Evolutionary conservation across 345 rosid species (phyloP), one percentile per base, ranked within the genome.

Genomic region (Lepidium africanum): DNA sequence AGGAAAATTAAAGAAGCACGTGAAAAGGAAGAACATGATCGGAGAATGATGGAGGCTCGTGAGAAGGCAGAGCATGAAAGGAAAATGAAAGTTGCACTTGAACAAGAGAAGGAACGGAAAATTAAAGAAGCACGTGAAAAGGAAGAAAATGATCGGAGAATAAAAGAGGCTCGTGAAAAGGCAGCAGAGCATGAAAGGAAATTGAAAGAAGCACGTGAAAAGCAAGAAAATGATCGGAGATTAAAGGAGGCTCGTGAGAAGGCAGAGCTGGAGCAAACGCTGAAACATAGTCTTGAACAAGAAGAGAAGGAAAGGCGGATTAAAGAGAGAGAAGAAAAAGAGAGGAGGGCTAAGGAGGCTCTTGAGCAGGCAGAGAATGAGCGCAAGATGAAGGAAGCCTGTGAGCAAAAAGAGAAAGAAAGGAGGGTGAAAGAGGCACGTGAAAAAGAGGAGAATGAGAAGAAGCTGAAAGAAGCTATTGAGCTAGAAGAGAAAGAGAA

Each of bases 281-380:
- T 48, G 48, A 79, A 55, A 73, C 79, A 79, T 72, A 52, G 59
- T 59, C 73, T 59, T 64, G 83, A 82, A 64, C 71, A 45, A 69
- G 85, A 78, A 77, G 83, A 83, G 67, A 78, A 73, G 43, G 82
- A 79, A 77, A 82, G 58, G 62, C 81, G 54, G 65, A 76, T 72
- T 42, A 79, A 61, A 79, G 81, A 77, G 74, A 77, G 65, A 71
- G 72, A 70, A 80, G 87, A 79, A 65, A 73, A 73, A 42, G 83
- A 78, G 74, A 81, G 77, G 59, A 81, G 60, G 45, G 82, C 59
- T 45, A 76, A 64, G 69, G 82, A 74, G 67, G 72, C 69, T 53
- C 72, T 55, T 60, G 82, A 76, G 66, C 69, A 16, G 65, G 80
- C 64, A 60, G 85, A 72, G 55, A 76, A 61, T 15, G 80, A 53